Percentiles rank a stretch among this genome's conserved stretches.
Evolutionary conservation across 1,139 yeast species (phyloP).

Genomic region (Candida albicans): DNA sequence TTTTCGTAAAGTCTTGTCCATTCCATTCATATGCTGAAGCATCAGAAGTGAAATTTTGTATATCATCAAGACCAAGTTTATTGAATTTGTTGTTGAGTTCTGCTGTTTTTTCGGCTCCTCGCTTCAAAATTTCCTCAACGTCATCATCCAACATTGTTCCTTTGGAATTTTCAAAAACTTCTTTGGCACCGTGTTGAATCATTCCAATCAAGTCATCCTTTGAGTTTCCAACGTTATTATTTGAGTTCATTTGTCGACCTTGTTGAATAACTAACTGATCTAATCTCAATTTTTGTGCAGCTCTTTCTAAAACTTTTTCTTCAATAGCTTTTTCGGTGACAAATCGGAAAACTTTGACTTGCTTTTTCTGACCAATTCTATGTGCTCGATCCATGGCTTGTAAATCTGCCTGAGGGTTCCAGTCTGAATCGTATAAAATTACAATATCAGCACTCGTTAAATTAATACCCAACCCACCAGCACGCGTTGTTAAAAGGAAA

Average conservation of each 20-base stretch:
- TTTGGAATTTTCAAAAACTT: conserved; percentile 62
- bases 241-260: conserved; percentile 59
- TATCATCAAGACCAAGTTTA: conserved; percentile 83
- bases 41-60: conserved; percentile 86
- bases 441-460: conserved; percentile 92
- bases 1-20: conserved; percentile 87
- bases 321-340: conserved; percentile 96
- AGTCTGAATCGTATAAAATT: conserved; percentile 87
- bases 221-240: conserved; percentile 42
- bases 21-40: conserved; percentile 96
- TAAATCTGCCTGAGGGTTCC: conserved; percentile 98
- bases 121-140: conserved; percentile 72
- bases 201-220: conserved; percentile 87
- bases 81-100: conserved; percentile 76
- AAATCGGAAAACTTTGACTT: conserved; percentile 86
- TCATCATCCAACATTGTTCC: conserved; percentile 59
- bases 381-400: conserved; percentile 99
- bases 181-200: conserved; percentile 97
- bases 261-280: conserved; percentile 97
- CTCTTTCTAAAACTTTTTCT: conserved; percentile 92
- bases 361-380: conserved; percentile 96
- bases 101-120: conserved; percentile 82
- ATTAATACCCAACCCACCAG: conserved; percentile 98
- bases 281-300: conserved; percentile 87
- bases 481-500: conserved; percentile 89